Evolutionary conservation across 306 rosid genomes (phyloP).

Genomic region (Cercis canadensis): DNA sequence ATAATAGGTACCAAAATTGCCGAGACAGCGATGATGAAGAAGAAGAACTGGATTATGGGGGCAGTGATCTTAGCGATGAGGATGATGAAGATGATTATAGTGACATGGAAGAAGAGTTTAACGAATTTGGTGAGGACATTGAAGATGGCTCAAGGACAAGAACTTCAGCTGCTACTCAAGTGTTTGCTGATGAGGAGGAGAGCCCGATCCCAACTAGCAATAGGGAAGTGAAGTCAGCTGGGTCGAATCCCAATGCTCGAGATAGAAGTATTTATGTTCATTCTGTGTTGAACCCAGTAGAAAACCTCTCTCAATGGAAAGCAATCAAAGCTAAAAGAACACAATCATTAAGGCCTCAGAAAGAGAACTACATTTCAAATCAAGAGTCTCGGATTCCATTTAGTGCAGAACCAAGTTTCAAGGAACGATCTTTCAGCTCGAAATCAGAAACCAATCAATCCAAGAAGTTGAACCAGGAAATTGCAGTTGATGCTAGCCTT

Average conservation of each 20-base stretch:
- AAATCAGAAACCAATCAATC: conserved; percentile 47
- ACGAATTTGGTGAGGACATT: conserved; percentile 28
- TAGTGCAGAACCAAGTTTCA: conserved; percentile 43
- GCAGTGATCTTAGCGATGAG: conserved; percentile 65
- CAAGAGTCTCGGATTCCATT: conserved; percentile 48
- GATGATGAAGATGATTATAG: conserved; percentile 39
- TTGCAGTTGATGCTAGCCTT: conserved; percentile 86
- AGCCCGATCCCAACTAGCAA: conserved; percentile 34
- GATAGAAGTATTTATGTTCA: conserved; percentile 80
- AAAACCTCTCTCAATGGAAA: conserved; percentile 83
- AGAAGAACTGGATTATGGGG: conserved; percentile 52
- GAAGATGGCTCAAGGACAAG: conserved; percentile 48
- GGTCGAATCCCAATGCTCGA: conserved; percentile 52
- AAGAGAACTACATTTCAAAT: conserved; percentile 58
- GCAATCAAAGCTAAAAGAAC: conserved; percentile 61
- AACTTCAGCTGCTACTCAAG: conserved; percentile 29
- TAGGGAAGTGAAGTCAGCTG: conserved; percentile 46
- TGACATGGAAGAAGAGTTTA: conserved; percentile 47
- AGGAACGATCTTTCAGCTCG: conserved; percentile 51
- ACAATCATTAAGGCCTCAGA: conserved; percentile 53
- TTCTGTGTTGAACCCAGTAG: conserved; percentile 85
- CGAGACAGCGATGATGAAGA: conserved; percentile 77
- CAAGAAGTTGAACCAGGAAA: conserved; percentile 56
- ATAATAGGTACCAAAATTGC: conserved; percentile 77
- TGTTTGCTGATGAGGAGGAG: conserved; percentile 54